Evolutionary conservation across 2,329 filamentous ascomycete species (phyloP), one percentile per base, ranked within the genome.

Genomic region (Grosmannia huntii): DNA sequence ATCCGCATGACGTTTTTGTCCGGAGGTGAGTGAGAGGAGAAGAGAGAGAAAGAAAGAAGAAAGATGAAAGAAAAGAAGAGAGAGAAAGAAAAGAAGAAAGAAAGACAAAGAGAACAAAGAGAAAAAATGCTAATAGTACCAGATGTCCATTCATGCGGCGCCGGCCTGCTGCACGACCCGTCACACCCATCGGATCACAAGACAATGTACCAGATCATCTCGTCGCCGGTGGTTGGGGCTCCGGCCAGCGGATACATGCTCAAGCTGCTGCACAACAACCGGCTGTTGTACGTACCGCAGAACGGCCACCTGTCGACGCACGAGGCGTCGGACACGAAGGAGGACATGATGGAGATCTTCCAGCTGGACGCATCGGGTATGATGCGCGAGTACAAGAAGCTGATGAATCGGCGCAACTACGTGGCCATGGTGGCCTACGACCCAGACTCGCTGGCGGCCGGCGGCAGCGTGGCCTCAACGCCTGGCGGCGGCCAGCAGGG

Each of bases 331-430:
- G 94, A 99, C 70, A 99, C 94, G 53, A 97, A 99, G 72, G 94
- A 99, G 71, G 94, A 99, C 73, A 99, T 99, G 94, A 95, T 99
- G 88, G 94, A 99, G 75, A 95, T 99, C 64, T 99, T 99, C 80
- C 90, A 94, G 66, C 89, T 86, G 9, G 94, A 99, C 66, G 90
- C 94, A 19, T 89, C 86, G 57, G 92, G 94, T n/a, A 77, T 83
- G 41, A 77, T 84, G 0, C 80, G 91, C 53, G 92, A 96, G 70
- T 78, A 91, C 68, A 91, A 91, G 74, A 88, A 92, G 67, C 80
- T 99, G 56, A 99, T 99, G 90, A 90, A 87, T 0, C 79, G 92
- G 49, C 79, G 94, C 60, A 97, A 96, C 68, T 99, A 97, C 68
- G 85, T 92, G 14, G 90, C 92, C 0, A 86, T 95, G 63, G 86